These are phyloP conservation scores for Scedosporium minutisporum DNA, from an alignment of 2,329 filamentous ascomycete genomes.

Conservation along the genomic window DNA sequence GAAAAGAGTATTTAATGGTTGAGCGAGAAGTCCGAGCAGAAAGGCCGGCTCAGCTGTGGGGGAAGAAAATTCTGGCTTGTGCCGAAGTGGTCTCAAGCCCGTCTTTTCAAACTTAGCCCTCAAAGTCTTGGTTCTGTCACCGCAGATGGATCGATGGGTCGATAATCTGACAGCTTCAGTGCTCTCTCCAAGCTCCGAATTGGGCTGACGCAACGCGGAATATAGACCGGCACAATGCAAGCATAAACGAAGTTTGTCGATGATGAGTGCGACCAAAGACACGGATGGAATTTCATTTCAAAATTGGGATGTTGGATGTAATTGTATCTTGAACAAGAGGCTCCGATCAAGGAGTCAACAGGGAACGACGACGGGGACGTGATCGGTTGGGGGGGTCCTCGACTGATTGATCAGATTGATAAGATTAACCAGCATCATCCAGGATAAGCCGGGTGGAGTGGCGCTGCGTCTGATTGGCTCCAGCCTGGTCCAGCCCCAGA, in stretches of 20 bases:
- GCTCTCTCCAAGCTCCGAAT: background rate
- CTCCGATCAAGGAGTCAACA: constrained; percentile 3
- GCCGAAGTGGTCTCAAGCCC: constrained; percentile 18
- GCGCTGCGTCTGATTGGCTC: background rate
- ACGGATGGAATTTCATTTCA: background rate
- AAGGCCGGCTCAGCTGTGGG: constrained; percentile 7
- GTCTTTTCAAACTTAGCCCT: background rate
- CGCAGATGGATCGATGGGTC: background rate
- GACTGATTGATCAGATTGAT: constrained; percentile 34
- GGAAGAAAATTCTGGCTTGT: background rate
- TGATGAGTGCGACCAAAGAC: background rate
- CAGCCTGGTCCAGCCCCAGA: background rate
- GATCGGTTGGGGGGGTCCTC: background rate
- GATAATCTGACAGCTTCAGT: background rate
- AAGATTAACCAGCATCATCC: constrained; percentile 23
- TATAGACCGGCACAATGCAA: background rate
- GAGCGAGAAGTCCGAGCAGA: background rate
- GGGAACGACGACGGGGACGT: background rate
- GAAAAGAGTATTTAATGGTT: background rate
- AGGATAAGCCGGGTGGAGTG: background rate
- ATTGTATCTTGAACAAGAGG: background rate
- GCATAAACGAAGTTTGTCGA: background rate
- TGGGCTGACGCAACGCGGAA: background rate
- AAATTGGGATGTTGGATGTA: background rate
- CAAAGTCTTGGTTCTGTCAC: background rate